Conservation (phyloP, 164 flowering plant genomes). For the Magnolia officinalis region DNA sequence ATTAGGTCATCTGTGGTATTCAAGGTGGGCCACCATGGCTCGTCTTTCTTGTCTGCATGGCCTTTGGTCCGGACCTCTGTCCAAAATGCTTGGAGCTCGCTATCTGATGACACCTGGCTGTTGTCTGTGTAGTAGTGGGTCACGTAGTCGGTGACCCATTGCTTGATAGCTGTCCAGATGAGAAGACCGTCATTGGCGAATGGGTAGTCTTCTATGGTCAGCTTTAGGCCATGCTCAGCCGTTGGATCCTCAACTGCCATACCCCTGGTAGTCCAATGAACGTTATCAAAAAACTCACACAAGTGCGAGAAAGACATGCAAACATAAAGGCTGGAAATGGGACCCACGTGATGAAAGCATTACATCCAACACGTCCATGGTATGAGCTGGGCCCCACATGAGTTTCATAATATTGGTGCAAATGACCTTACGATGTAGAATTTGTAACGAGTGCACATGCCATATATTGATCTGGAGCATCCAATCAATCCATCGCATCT, state of each 20-base stretch:
- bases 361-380: neutral
- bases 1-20: slow-evolving; percentile 45
- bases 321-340: too few relatives aligned
- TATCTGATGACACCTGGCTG: slow-evolving; percentile 32
- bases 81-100: slow-evolving; percentile 86
- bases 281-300: neutral
- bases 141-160: slow-evolving; percentile 68
- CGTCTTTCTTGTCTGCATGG: slow-evolving; percentile 73
- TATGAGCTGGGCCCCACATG: neutral
- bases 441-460: neutral
- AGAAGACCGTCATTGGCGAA: slow-evolving; percentile 72
- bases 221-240: slow-evolving; percentile 61
- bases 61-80: slow-evolving; percentile 58
- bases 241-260: slow-evolving; percentile 69
- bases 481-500: too few relatives aligned
- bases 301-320: neutral
- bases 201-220: slow-evolving; percentile 69
- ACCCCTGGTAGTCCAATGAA: slow-evolving; percentile 39
- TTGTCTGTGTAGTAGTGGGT: slow-evolving; percentile 46
- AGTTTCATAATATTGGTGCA: neutral
- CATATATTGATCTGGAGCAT: too few relatives aligned
- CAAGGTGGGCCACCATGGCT: slow-evolving; percentile 78
- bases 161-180: slow-evolving; percentile 55
- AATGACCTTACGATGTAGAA: neutral
- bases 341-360: neutral